Conservation (phyloP, 495 filamentous ascomycete species). For the Terfezia boudieri region DNA sequence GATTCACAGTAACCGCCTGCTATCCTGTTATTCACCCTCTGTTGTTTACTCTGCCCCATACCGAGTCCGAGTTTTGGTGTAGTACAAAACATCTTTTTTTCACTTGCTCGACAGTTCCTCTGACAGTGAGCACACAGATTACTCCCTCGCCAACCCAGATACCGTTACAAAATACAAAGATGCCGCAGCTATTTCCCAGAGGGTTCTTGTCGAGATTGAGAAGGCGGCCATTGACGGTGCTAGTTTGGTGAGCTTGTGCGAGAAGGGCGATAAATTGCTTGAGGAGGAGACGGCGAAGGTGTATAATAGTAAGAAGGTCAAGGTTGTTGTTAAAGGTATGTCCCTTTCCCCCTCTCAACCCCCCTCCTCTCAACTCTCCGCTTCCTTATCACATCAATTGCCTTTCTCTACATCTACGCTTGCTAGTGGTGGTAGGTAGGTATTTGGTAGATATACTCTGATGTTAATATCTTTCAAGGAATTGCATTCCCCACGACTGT, state of each 20-base stretch:
- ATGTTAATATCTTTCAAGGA: constrained; percentile 27
- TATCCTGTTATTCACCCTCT: too few relatives aligned
- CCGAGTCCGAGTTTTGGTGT: too few relatives aligned
- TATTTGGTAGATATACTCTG: not conserved
- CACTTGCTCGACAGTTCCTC: not conserved
- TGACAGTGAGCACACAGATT: constrained; percentile 36
- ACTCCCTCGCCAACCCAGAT: constrained; percentile 86
- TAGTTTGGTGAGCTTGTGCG: constrained; percentile 80
- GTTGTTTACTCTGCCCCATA: too few relatives aligned
- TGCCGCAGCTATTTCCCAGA: constrained; percentile 81
- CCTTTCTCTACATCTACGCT: not conserved
- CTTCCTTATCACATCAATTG: not conserved
- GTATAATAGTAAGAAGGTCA: constrained; percentile 71
- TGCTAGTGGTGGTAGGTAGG: not conserved
- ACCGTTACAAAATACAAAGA: constrained; percentile 98
- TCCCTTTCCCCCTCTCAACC: not conserved
- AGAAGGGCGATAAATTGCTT: constrained; percentile 84
- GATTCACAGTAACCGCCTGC: too few relatives aligned
- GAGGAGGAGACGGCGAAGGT: constrained; percentile 87
- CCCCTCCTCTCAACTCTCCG: not conserved
- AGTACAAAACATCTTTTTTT: too few relatives aligned
- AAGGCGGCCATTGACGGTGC: constrained; percentile 64
- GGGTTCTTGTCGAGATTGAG: constrained; percentile 67
- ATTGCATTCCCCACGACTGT: constrained; percentile 87
- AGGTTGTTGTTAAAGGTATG: constrained; percentile 72